A percentile compares a stretch with the other conserved stretches of the same genome.
Conservation (phyloP, 2,329 filamentous ascomycete genomes). For the Dothideomycetes sp. region DNA sequence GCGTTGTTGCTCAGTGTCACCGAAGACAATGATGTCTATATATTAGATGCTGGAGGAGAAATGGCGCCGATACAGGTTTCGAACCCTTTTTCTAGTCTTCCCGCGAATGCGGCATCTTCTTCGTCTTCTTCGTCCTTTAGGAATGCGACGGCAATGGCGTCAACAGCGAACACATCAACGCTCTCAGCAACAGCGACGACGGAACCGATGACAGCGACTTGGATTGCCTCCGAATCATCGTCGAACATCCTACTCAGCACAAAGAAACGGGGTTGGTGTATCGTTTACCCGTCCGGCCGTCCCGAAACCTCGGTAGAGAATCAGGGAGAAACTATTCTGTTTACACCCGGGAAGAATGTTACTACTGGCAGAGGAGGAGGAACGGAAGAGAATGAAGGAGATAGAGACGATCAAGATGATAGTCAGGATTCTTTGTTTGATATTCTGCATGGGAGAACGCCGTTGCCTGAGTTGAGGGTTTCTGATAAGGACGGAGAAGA, state of each 20-base stretch:
- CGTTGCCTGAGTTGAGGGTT: conserved; percentile 26
- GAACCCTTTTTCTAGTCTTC: neutral
- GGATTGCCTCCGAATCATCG: conserved; percentile 23
- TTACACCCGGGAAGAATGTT: neutral
- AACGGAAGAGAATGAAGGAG: neutral
- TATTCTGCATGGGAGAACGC: conserved; percentile 38
- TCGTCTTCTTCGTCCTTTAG: conserved; percentile 15
- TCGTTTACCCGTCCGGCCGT: conserved; percentile 34
- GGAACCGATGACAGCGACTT: conserved; percentile 10
- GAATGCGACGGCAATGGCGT: too few relatives aligned
- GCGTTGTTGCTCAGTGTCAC: conserved; percentile 35
- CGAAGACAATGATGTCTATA: conserved; percentile 30
- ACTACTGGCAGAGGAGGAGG: neutral
- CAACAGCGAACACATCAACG: too few relatives aligned
- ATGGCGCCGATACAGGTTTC: conserved; percentile 18
- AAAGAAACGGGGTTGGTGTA: conserved; percentile 26
- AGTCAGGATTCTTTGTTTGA: conserved; percentile 41
- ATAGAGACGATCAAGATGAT: conserved; percentile 24
- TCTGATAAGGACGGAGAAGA: conserved; percentile 1
- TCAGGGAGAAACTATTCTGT: conserved; percentile 10
- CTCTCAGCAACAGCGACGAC: conserved; percentile 8
- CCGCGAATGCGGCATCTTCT: conserved; percentile 11
- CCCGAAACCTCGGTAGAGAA: too few relatives aligned
- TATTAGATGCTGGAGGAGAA: conserved; percentile 25
- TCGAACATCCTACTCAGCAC: conserved; percentile 29